phyloP scores from a whole-genome alignment of 2,329 filamentous ascomycete genomes.

The Calonectria pseudoreteaudii region DNA sequence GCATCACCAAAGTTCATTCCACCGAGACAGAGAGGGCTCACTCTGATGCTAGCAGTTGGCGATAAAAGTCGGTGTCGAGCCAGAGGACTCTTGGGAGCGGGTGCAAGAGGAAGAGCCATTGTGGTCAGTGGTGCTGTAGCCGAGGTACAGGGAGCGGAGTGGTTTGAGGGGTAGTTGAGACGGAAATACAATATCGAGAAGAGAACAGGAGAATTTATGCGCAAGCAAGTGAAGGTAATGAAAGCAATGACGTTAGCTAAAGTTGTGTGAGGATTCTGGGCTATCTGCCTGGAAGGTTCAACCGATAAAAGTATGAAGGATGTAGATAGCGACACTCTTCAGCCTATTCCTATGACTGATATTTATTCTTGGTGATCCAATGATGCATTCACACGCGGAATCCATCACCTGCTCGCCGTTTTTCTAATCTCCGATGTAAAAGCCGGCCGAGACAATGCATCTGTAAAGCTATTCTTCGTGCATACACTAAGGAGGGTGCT shows the following conservation, averaged over 20 bases:
- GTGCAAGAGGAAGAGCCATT: slow-evolving; percentile 51
- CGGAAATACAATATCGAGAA: not conserved
- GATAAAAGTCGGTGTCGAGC: slow-evolving; percentile 75
- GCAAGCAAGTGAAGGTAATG: not conserved
- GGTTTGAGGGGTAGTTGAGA: not conserved
- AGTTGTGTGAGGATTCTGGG: not conserved
- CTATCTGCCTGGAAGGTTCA: slow-evolving; percentile 17
- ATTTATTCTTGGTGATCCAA: slow-evolving; percentile 14
- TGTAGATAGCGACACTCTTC: not conserved
- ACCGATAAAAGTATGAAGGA: not conserved
- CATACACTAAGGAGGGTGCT: not conserved
- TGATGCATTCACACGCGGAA: not conserved
- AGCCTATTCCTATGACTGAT: not conserved
- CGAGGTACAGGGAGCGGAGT: not conserved
- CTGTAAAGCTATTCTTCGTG: not conserved
- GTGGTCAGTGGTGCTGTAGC: not conserved
- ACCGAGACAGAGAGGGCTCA: slow-evolving; percentile 76
- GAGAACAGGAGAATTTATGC: not conserved
- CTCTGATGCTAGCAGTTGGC: slow-evolving; percentile 72
- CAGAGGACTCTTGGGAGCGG: slow-evolving; percentile 69
- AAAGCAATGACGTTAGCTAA: not conserved
- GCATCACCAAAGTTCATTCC: slow-evolving; percentile 73
- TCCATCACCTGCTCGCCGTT: not conserved
- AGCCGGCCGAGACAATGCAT: not conserved
- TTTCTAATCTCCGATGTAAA: slow-evolving; percentile 28